Evolutionary conservation across 495 filamentous ascomycete genomes (phyloP).

Genomic region (Parathielavia hyrcaniae): DNA sequence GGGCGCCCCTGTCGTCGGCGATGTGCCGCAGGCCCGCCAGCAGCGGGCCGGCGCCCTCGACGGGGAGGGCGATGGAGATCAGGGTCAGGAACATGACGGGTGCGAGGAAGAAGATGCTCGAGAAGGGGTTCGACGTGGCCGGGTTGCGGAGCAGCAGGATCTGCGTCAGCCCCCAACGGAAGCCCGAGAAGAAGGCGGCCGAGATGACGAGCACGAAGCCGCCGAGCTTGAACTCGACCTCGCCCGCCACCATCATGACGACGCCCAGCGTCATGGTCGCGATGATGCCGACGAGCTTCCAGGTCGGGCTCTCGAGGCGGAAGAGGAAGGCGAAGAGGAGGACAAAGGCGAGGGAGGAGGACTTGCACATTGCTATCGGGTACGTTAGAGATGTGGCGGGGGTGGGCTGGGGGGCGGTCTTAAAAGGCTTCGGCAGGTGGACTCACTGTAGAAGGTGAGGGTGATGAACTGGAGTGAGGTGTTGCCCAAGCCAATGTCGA

Average conservation of each 20-base stretch:
- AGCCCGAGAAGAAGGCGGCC: slow-evolving; percentile 90
- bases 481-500: slow-evolving; percentile 96
- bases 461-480: slow-evolving; percentile 93
- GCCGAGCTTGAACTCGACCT: slow-evolving; percentile 81
- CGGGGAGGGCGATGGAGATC: slow-evolving; percentile 70
- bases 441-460: slow-evolving; percentile 89
- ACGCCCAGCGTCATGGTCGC: slow-evolving; percentile 90
- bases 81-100: slow-evolving; percentile 92
- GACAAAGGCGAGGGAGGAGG: slow-evolving; percentile 89
- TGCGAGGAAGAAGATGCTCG: slow-evolving; percentile 91
- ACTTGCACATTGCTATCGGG: slow-evolving; percentile 92
- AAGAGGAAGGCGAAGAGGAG: slow-evolving; percentile 94
- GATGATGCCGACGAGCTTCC: slow-evolving; percentile 80
- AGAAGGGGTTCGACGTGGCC: slow-evolving; percentile 94
- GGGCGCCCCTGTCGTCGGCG: slow-evolving; percentile 56
- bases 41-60: slow-evolving; percentile 71
- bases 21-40: slow-evolving; percentile 56
- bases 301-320: slow-evolving; percentile 79
- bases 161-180: slow-evolving; percentile 95
- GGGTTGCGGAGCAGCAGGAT: slow-evolving; percentile 92
- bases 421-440: not conserved
- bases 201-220: slow-evolving; percentile 90
- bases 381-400: slow-evolving; percentile 14
- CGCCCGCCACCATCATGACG: slow-evolving; percentile 97
- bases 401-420: not conserved